Base-by-base conservation (phyloP, 306 rosid genomes). In the Dalbergia cochinchinensis region DNA sequence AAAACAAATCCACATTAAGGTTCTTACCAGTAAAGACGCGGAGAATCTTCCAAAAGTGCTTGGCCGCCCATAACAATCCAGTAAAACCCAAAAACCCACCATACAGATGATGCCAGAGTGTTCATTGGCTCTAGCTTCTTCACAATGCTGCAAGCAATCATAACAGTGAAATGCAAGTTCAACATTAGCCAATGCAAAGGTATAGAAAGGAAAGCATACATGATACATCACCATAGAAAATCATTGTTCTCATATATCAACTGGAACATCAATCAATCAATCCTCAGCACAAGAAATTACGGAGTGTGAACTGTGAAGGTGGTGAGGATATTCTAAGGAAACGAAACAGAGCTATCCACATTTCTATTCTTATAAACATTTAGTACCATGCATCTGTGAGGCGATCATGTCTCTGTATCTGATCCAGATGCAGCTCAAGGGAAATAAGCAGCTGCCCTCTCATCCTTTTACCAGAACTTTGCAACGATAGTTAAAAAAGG, bases 11-110 rank as follows among this genome's bases (percentile, higher is more conserved):
- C 57, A 57, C 74, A 70, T 51, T 68, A 42, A 42, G 80, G 59
- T 34, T 77, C 55, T 83, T 83, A 91, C 97, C 97, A 91, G 75
- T 93, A 93, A 74, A 93, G 92, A 68, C 91, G 92, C 1, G 97
- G 96, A 80, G 94, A 89, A 87, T 93, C 92, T 77, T 91, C 92
- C 54, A 93, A 61, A 77, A 93, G 94, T 42, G 86, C 82, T 84
- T 93, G 94, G 67, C 92, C 97, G 5, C 96, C 97, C 74, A 82
- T 74, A 81, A 91, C 96, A 87, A 89, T 91, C 91, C 97, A 93
- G 75, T 91, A 93, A 85, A 93, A 93, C 76, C 97, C 97, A 66
- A 89, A 78, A 59, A 87, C 87, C 97, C 97, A 93, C 97, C 97
- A 93, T 68, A 93, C 69, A 13, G 92, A 91, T 4, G 97, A 93